Evolutionary conservation across 176 grass and related monocot species (phyloP).

Genomic region (Triticum timopheevii): DNA sequence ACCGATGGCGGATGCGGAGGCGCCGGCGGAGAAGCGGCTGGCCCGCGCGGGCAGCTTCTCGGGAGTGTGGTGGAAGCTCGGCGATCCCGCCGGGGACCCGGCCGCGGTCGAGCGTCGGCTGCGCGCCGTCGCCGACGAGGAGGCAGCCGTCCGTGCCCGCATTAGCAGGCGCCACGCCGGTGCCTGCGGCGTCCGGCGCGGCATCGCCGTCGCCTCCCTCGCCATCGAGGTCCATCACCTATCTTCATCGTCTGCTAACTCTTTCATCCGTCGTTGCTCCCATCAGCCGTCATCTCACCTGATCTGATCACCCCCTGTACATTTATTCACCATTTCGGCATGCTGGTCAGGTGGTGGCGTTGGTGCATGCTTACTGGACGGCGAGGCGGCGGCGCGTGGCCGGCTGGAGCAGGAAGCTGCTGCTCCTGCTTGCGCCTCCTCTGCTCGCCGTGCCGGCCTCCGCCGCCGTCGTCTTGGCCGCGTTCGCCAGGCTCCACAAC

Average conservation of each 20-base stretch:
- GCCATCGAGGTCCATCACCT: slow-evolving; percentile 1
- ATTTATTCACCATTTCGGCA: no score
- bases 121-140: slow-evolving; percentile 38
- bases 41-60: slow-evolving; percentile 21
- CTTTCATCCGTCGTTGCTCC: no score
- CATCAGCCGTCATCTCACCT: no score
- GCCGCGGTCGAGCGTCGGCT: slow-evolving; percentile 16
- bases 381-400: neutral
- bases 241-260: no score
- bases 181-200: slow-evolving; percentile 8
- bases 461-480: neutral
- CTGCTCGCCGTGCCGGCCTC: slow-evolving; percentile 23
- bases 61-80: slow-evolving; percentile 59
- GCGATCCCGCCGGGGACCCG: slow-evolving; percentile 7
- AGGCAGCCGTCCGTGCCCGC: slow-evolving; percentile 27
- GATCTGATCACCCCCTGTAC: no score
- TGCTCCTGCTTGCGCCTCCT: neutral
- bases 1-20: neutral
- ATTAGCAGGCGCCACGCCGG: neutral
- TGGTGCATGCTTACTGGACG: slow-evolving; percentile 14
- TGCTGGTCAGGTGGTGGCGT: neutral
- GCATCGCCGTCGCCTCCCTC: neutral
- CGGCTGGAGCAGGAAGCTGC: neutral
- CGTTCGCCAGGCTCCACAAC: neutral
- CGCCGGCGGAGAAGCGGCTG: slow-evolving; percentile 8